Percentiles rank a stretch among this genome's conserved stretches.
phyloP scores from a whole-genome alignment of 495 filamentous ascomycete genomes.

The Daldinia childiae region DNA sequence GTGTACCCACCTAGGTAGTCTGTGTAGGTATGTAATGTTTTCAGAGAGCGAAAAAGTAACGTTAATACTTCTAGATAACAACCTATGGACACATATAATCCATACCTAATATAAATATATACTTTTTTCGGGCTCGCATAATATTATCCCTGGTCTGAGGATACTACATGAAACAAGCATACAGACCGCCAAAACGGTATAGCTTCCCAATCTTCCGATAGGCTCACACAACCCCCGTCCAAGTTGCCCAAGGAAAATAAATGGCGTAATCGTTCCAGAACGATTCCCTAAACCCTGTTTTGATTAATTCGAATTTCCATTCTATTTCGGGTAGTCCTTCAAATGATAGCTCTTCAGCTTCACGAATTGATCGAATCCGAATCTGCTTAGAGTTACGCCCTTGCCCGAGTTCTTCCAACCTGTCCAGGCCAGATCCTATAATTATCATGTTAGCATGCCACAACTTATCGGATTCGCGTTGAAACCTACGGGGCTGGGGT shows the following conservation, averaged over 20 bases:
- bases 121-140: slow-evolving; percentile 35
- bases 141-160: slow-evolving; percentile 13
- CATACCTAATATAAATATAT: no score
- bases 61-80: background rate
- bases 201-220: slow-evolving; percentile 25
- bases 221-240: background rate
- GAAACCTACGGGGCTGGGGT: slow-evolving; percentile 83
- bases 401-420: slow-evolving; percentile 97
- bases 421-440: slow-evolving; percentile 93
- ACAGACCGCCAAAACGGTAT: slow-evolving; percentile 22
- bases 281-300: background rate
- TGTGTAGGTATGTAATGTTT: no score
- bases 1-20: no score
- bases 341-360: slow-evolving; percentile 96
- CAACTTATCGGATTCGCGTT: slow-evolving; percentile 14
- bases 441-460: slow-evolving; percentile 33
- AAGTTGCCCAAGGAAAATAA: slow-evolving; percentile 12
- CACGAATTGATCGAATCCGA: slow-evolving; percentile 93
- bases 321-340: slow-evolving; percentile 81
- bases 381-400: slow-evolving; percentile 86
- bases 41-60: no score
- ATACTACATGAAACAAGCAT: slow-evolving; percentile 38
- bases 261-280: slow-evolving; percentile 26
- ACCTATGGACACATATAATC: background rate
- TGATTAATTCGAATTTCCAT: slow-evolving; percentile 46